Evolutionary conservation across 768 basidiomycete genomes (phyloP).

Genomic region (Coprinopsis strossmayeri): DNA sequence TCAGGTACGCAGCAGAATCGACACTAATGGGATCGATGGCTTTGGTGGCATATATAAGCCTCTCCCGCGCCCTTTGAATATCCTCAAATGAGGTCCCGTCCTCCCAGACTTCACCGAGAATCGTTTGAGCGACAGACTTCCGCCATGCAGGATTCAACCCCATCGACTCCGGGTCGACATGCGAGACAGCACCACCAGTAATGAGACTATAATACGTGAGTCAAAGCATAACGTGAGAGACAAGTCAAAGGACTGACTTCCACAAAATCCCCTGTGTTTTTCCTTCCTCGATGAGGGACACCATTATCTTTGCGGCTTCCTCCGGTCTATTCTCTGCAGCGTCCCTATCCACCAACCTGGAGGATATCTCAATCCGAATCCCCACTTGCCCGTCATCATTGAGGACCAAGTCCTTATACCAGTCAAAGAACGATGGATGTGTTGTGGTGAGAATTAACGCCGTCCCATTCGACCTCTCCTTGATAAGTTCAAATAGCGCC

Average conservation of each 20-base stretch:
- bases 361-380: too few relatives aligned
- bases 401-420: too few relatives aligned
- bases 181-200: constrained; percentile 37
- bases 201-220: constrained; percentile 24
- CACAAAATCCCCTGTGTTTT: too few relatives aligned
- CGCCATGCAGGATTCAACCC: constrained; percentile 47
- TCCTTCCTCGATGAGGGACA: too few relatives aligned
- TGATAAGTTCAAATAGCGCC: too few relatives aligned
- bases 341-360: too few relatives aligned
- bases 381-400: too few relatives aligned
- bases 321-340: too few relatives aligned
- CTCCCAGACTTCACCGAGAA: constrained; percentile 20
- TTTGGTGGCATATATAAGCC: constrained; percentile 15
- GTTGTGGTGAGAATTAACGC: too few relatives aligned
- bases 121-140: constrained; percentile 27
- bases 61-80: constrained; percentile 15
- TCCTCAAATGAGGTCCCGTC: constrained; percentile 18
- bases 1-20: constrained; percentile 38
- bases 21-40: constrained; percentile 21
- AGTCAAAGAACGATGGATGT: too few relatives aligned
- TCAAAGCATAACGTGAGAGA: constrained; percentile 21
- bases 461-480: too few relatives aligned
- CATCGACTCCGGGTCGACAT: constrained; percentile 27
- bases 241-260: constrained; percentile 23
- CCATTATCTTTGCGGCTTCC: too few relatives aligned